Evolutionary conservation across 2,329 filamentous ascomycete genomes (phyloP), one percentile per base, ranked within the genome.

Genomic region (Zelopaecilomyces penicillatus): DNA sequence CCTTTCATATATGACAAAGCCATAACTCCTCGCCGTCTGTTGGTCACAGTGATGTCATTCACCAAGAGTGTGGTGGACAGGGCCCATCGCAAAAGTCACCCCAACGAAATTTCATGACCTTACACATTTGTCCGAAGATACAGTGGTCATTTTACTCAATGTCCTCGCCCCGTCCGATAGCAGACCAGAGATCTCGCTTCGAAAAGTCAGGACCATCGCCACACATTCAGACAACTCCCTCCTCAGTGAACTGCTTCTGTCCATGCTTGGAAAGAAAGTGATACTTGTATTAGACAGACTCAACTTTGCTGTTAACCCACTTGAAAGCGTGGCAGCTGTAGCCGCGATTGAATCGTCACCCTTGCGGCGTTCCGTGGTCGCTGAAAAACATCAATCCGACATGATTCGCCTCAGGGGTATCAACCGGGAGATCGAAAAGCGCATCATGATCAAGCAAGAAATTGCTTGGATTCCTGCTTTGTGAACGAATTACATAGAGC

Each of bases 181-280:
- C 62, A 3, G 71, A 60, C 36, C 53, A 62, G 0, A 63, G 48
- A 7, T 62, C 60, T 4, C 57, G 53, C 5, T 52, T 50, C 45
- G 74, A 69, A 49, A 65, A 68, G 49, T 80, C 76, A 0, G 77
- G 76, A 34, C 78, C 70, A 5, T 65, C 59, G 1, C 69, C 70
- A 0, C 62, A 59, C 3, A 67, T 27, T 0, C 43, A 37, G 3
- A 54, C 41, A 1, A 58, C 64, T 39, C 76, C 69, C 3, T 61
- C 60, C 1, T 58, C 54, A 3, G 64, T 65, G 39, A 74, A 59
- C 4, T 63, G 70, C 37, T 69, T 62, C 41, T 69, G 63, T 0
- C 74, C 74, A 29, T 65, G 61, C 5, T 73, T 61, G 0, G 74
- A 61, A 42, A 67, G 69, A 50, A 76, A 64, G 47, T 77, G 73